Conservation (phyloP, 1,284 basidiomycete genomes). For the Anthracocystis setariae region DNA sequence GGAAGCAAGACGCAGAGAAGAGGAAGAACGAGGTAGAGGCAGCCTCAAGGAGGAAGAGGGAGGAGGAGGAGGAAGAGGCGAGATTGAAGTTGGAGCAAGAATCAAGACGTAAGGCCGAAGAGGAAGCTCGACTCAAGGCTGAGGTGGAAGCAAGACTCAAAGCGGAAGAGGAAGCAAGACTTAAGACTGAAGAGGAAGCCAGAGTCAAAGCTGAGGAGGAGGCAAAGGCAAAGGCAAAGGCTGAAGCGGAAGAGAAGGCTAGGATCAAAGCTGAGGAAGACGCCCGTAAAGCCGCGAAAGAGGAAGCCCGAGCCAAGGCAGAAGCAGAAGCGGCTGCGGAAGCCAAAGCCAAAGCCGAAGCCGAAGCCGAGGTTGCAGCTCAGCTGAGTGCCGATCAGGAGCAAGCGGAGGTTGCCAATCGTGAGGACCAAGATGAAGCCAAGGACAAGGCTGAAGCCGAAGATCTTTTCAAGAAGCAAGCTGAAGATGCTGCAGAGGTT, state of each 20-base stretch:
- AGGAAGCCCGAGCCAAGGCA: constrained; percentile 1
- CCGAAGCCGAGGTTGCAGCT: constrained; percentile 9
- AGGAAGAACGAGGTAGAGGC: neutral
- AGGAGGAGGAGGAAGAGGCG: constrained; percentile 7
- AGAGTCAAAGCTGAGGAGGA: neutral
- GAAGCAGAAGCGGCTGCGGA: constrained; percentile 13
- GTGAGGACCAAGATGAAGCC: too few species aligned
- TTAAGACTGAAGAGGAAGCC: constrained; percentile 2
- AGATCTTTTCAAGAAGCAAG: constrained; percentile 1
- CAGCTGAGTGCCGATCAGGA: too few species aligned
- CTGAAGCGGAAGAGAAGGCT: constrained; percentile 1
- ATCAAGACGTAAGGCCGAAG: neutral
- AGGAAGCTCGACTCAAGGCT: constrained; percentile 1
- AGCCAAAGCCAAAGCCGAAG: constrained; percentile 5
- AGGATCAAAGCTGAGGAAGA: constrained; percentile 1
- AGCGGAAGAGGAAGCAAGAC: constrained; percentile 11
- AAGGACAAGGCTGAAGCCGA: constrained; percentile 4
- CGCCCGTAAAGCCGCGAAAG: neutral
- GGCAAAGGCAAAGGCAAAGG: constrained; percentile 7
- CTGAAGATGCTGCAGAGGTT: neutral
- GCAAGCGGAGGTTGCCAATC: constrained; percentile 3
- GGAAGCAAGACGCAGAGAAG: constrained; percentile 1
- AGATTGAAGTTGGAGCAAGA: constrained; percentile 4
- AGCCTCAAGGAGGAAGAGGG: neutral
- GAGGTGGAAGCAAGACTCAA: constrained; percentile 5